Evolutionary conservation across 1,139 yeast genomes (phyloP).

Genomic region (Scheffersomyces stambukii): DNA sequence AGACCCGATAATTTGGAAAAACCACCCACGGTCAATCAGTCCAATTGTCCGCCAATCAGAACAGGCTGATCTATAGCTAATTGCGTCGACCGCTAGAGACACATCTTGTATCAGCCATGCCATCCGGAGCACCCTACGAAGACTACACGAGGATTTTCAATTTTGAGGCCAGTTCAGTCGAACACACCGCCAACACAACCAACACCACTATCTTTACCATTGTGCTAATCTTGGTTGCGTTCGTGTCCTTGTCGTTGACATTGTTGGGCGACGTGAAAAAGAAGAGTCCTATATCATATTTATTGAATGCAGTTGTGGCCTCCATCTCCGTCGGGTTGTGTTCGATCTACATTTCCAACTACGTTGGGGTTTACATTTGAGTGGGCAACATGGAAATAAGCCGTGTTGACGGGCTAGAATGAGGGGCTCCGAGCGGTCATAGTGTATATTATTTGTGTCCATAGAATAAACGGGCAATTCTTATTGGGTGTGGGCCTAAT

Average conservation of each 20-base stretch:
- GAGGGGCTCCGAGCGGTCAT: too few relatives aligned
- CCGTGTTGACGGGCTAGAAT: too few relatives aligned
- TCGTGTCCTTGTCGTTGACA: constrained; percentile 33
- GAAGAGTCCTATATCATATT: constrained; percentile 22
- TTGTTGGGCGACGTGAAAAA: constrained; percentile 34
- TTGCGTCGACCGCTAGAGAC: too few relatives aligned
- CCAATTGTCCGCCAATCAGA: too few relatives aligned
- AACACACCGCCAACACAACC: constrained; percentile 12
- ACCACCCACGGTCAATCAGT: too few relatives aligned
- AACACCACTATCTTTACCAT: constrained; percentile 15
- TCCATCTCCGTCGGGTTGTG: constrained; percentile 38
- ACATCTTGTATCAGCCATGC: too few relatives aligned
- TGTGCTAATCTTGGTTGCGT: constrained; percentile 26
- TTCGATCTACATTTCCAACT: constrained; percentile 35
- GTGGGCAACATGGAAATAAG: too few relatives aligned
- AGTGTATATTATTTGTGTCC: too few relatives aligned
- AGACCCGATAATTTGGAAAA: too few relatives aligned
- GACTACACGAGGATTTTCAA: constrained; percentile 22
- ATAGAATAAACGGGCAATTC: too few relatives aligned
- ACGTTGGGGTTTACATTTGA: constrained; percentile 42
- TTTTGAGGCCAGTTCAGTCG: constrained; percentile 23
- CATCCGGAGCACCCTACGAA: constrained; percentile 29
- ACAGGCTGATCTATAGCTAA: too few relatives aligned
- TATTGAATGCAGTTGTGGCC: constrained; percentile 31
- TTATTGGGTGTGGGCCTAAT: too few relatives aligned